phyloP scores from a whole-genome alignment of 2,329 filamentous ascomycete species.

The Pezicula rhizophila region DNA sequence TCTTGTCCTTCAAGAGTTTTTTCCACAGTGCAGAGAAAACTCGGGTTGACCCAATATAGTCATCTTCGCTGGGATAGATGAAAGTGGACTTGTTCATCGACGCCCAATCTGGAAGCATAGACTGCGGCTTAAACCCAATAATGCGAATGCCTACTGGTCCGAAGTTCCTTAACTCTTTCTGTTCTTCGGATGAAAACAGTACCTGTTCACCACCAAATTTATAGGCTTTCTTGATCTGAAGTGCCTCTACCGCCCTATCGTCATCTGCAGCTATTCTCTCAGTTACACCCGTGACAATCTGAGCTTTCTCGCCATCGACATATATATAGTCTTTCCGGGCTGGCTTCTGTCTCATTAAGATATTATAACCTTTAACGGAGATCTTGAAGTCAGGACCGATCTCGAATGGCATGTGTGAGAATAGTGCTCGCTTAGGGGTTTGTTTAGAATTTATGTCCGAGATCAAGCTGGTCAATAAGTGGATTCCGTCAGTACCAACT shows the following conservation, averaged over 20 bases:
- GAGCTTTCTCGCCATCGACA: constrained; percentile 75
- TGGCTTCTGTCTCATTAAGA: constrained; percentile 78
- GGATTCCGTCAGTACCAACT: constrained; percentile 67
- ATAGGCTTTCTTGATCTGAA: constrained; percentile 84
- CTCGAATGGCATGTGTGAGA: constrained; percentile 82
- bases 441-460: constrained; percentile 90
- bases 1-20: constrained; percentile 73
- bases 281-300: constrained; percentile 72
- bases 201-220: constrained; percentile 92
- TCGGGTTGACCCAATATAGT: constrained; percentile 83
- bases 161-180: constrained; percentile 70
- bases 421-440: constrained; percentile 76
- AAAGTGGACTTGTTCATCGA: constrained; percentile 82
- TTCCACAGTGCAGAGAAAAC: constrained; percentile 89
- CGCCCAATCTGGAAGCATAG: constrained; percentile 73
- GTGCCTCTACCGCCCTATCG: constrained; percentile 68
- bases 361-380: constrained; percentile 86
- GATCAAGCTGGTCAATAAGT: constrained; percentile 71
- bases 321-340: constrained; percentile 83
- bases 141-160: constrained; percentile 79
- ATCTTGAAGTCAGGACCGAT: constrained; percentile 79
- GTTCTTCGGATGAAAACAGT: constrained; percentile 78
- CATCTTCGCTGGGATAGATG: constrained; percentile 88
- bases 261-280: constrained; percentile 73
- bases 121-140: constrained; percentile 85